Evolutionary conservation across 345 rosid genomes (phyloP).

Genomic region (Gossypioides kirkii): DNA sequence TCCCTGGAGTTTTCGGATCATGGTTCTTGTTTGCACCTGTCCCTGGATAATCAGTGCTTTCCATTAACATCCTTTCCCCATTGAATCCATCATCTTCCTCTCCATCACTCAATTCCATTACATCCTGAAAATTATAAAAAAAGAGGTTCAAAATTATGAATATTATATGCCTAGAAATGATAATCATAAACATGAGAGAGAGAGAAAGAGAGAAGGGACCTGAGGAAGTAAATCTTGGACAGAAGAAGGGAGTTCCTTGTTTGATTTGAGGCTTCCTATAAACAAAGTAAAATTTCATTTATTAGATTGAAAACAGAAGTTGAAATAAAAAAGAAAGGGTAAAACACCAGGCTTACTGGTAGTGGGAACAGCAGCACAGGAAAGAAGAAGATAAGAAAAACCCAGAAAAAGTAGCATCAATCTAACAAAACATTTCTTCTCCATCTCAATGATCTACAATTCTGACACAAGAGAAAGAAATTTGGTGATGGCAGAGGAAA

Average conservation of each 20-base stretch:
- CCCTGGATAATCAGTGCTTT: constrained; percentile 60
- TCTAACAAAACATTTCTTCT: constrained; percentile 15
- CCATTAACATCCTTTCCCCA: constrained; percentile 48
- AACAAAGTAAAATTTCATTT: not conserved
- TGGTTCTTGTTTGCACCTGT: constrained; percentile 66
- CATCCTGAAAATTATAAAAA: constrained; percentile 23
- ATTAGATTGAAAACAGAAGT: not conserved
- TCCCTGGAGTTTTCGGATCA: constrained; percentile 54
- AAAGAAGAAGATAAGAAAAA: constrained; percentile 27
- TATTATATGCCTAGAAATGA: no score
- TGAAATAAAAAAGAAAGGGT: not conserved
- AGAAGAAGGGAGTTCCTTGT: constrained; percentile 17
- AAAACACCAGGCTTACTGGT: constrained; percentile 25
- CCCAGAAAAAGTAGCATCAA: constrained; percentile 28
- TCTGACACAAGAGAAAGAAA: not conserved
- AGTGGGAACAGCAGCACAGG: constrained; percentile 28
- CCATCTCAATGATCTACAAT: constrained; percentile 16
- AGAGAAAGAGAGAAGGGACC: constrained; percentile 24
- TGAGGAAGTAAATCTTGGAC: constrained; percentile 27
- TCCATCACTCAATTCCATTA: constrained; percentile 18
- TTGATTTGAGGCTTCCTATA: constrained; percentile 39
- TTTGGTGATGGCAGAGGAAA: constrained; percentile 12
- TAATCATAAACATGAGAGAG: not conserved
- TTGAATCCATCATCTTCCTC: constrained; percentile 15
- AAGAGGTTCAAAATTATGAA: not conserved